phyloP scores from a whole-genome alignment of 2,329 filamentous ascomycete species.

The Epichloe coenophiala region DNA sequence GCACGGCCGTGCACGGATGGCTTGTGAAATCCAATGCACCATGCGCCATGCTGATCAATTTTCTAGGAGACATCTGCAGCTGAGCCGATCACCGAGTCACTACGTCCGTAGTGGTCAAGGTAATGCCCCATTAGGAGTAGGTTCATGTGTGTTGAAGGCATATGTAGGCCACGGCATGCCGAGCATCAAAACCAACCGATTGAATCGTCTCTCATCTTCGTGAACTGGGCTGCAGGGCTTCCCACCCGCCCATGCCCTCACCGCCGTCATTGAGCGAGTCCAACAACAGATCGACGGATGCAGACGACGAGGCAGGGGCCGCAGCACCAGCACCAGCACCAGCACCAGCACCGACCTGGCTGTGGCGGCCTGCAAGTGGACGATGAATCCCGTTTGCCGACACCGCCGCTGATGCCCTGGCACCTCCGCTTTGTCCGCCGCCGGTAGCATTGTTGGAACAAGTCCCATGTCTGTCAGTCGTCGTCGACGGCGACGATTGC shows the following conservation, averaged over 20 bases:
- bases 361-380: conserved; percentile 1
- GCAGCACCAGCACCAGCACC: not conserved
- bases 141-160: not conserved
- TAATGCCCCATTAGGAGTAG: no score
- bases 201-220: conserved; percentile 8
- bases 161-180: not conserved
- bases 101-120: no score
- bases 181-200: not conserved
- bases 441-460: not conserved
- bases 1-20: no score
- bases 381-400: conserved; percentile 3
- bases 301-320: not conserved
- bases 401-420: conserved; percentile 9
- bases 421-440: conserved; percentile 8
- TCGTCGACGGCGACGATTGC: not conserved
- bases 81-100: no score
- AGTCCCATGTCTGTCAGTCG: not conserved
- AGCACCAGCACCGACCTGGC: not conserved
- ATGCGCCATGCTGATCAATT: no score
- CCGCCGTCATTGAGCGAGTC: conserved; percentile 35
- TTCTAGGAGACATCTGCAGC: no score
- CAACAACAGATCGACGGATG: conserved; percentile 26
- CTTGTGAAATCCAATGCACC: no score
- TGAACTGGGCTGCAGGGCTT: conserved; percentile 37
- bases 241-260: conserved; percentile 39